Base-by-base conservation (phyloP, 2,329 filamentous ascomycete species). In the Colletotrichum nymphaeae region DNA sequence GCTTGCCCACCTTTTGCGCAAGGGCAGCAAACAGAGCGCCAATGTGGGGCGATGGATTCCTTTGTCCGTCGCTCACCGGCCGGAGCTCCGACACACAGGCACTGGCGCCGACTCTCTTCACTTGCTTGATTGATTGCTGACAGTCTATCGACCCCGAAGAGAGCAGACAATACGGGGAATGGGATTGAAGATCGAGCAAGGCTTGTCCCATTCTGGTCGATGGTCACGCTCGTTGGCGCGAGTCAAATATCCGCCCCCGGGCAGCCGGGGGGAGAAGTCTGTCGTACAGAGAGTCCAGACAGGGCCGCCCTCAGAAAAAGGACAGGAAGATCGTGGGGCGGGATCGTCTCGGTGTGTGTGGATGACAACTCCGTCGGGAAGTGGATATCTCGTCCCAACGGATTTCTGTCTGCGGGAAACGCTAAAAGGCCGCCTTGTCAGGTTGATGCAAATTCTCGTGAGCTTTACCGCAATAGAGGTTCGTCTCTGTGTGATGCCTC, bases 41-140 rank as follows among this genome's bases (percentile, higher is more conserved):
- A 64, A 35, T 32, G 58, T 46, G 69, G 69, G 69, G 59, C 66
- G 53, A 59, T 35, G 65, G 59, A 69, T 46, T 24, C 56, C 58
- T 42, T 56, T 62, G 68, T 67, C 68, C 63, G 68, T 67, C n/a
- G 58, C 46, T 67, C 63, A 72, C 59, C 66, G 70, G 70, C 66
- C 70, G 70, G 70, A 73, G 32, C 59, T 73, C 70, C 70, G 70
- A 69, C 42, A 49, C 42, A 22, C 7, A 46, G 59, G 59, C 16
- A 30, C 8, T 56, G 60, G 22, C 46, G 68, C 37, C 55, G 64
- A 56, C 14, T 16, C 35, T 14, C 37, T n/a, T 42, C 22, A 37
- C 30, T 16, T 16, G 35, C 7, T 24, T 3, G 30, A 32, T 42
- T 12, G 22, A 5, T 63, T 57, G 19, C 59, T 56, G 14, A 56